phyloP scores from a whole-genome alignment of 2,329 filamentous ascomycete species.

The Phoma herbarum region DNA sequence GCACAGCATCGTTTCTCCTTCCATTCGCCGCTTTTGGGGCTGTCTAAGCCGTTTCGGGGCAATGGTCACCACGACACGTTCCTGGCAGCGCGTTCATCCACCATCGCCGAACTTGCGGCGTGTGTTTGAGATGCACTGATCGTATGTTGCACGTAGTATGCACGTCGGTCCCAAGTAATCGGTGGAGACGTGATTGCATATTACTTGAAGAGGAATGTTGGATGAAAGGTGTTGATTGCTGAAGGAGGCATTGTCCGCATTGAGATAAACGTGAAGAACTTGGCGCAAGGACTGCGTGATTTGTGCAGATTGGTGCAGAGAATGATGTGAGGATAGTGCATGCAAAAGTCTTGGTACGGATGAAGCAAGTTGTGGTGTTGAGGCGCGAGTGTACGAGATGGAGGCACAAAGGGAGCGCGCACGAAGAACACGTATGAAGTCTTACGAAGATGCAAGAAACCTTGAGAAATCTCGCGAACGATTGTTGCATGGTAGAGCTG shows the following conservation, averaged over 20 bases:
- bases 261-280: slow-evolving; percentile 18
- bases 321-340: slow-evolving; percentile 4
- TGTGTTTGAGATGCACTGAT: slow-evolving; percentile 1
- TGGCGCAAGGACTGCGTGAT: neutral
- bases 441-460: neutral
- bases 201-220: slow-evolving; percentile 28
- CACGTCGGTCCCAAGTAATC: neutral
- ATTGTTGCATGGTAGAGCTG: neutral
- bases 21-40: neutral
- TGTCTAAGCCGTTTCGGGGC: slow-evolving; percentile 16
- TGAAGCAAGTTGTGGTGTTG: neutral
- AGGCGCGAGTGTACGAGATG: neutral
- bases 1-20: neutral
- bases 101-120: neutral
- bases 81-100: neutral
- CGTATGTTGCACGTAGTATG: slow-evolving; percentile 1
- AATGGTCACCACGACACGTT: slow-evolving; percentile 13
- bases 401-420: too few species aligned
- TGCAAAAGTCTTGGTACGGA: slow-evolving; percentile 5
- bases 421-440: neutral
- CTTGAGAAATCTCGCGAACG: neutral
- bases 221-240: slow-evolving; percentile 29
- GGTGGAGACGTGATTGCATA: neutral
- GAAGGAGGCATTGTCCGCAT: slow-evolving; percentile 33
- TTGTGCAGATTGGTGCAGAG: neutral